These are phyloP conservation scores for Metarhizium humberi DNA, from an alignment of 2,329 filamentous ascomycete genomes.

Conservation along the genomic window DNA sequence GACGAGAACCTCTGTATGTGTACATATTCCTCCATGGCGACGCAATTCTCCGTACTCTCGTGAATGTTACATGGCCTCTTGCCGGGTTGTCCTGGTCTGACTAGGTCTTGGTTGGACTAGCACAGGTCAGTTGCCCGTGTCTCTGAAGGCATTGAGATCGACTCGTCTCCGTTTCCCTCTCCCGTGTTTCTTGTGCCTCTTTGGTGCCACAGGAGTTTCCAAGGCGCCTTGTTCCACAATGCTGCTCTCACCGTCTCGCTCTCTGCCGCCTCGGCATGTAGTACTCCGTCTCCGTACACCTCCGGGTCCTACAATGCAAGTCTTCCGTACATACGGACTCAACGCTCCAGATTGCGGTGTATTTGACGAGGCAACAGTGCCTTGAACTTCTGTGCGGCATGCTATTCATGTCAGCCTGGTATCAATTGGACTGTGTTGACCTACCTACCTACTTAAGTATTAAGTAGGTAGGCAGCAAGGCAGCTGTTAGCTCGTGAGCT, in stretches of 20 bases:
- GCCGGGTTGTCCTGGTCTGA: not conserved
- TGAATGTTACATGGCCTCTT: not conserved
- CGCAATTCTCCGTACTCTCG: not conserved
- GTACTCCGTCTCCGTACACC: not conserved
- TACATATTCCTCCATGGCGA: no score
- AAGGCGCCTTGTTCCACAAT: not conserved
- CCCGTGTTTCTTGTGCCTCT: not conserved
- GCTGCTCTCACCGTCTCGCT: not conserved
- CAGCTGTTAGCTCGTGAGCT: not conserved
- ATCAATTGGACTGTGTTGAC: no score
- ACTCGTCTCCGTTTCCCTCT: not conserved
- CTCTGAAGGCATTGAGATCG: not conserved
- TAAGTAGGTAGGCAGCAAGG: no score
- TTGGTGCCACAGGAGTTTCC: not conserved
- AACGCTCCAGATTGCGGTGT: no score
- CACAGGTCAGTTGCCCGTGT: not conserved
- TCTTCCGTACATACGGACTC: no score
- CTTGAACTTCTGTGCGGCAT: no score
- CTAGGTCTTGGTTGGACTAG: not conserved
- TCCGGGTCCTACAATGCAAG: not conserved
- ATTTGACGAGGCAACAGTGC: no score
- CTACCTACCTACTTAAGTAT: no score
- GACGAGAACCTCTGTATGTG: not conserved
- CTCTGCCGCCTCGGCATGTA: not conserved
- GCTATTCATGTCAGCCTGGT: no score